phyloP scores from a whole-genome alignment of 208 protist genomes.

The Crithidia fasciculata region DNA sequence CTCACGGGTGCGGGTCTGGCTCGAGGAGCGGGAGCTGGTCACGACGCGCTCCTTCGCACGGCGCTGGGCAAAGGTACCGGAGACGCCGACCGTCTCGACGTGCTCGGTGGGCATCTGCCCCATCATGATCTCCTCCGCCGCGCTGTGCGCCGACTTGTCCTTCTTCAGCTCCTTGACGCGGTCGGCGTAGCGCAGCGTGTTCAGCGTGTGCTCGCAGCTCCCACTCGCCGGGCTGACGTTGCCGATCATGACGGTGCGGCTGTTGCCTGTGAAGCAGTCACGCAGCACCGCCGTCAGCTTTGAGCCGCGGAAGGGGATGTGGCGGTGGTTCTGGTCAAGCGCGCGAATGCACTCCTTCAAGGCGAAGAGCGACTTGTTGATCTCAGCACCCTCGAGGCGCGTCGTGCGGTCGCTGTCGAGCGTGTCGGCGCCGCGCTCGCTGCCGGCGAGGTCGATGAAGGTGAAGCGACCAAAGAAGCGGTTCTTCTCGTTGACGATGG shows the following conservation, averaged over 20 bases:
- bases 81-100: constrained; percentile 81
- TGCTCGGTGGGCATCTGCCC: constrained; percentile 90
- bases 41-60: constrained; percentile 75
- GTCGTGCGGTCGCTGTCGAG: constrained; percentile 78
- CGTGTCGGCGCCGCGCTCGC: constrained; percentile 85
- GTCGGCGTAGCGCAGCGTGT: constrained; percentile 88
- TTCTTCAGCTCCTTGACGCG: constrained; percentile 94
- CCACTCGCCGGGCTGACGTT: constrained; percentile 88
- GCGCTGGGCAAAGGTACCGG: constrained; percentile 77
- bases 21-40: constrained; percentile 52
- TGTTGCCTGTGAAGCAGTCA: constrained; percentile 92
- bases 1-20: constrained; percentile 64
- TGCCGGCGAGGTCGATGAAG: constrained; percentile 95
- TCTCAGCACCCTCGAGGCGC: constrained; percentile 88
- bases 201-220: constrained; percentile 86
- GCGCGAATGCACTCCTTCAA: constrained; percentile 91
- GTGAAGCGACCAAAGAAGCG: constrained; percentile 92
- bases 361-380: constrained; percentile 92
- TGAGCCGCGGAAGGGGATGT: constrained; percentile 93
- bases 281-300: constrained; percentile 94
- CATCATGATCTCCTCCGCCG: constrained; percentile 93
- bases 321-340: constrained; percentile 83
- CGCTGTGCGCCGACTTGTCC: constrained; percentile 75
- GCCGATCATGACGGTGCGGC: constrained; percentile 95
- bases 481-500: constrained; percentile 79